A percentile compares a stretch with the other conserved stretches of the same genome.
Evolutionary conservation across 176 grass and related monocot species (phyloP).

Genomic region (Lolium perenne): DNA sequence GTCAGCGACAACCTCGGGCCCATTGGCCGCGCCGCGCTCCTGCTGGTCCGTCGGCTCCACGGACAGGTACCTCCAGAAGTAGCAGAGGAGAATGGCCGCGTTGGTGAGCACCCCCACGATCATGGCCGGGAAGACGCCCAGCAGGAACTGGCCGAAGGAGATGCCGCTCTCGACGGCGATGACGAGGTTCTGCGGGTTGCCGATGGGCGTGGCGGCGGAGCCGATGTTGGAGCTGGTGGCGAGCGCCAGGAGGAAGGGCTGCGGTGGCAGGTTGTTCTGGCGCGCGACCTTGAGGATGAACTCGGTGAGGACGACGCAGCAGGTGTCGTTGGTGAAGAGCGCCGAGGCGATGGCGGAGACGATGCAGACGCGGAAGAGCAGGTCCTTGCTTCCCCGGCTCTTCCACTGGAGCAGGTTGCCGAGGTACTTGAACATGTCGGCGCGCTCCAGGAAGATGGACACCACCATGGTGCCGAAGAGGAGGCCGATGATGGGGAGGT

Average conservation of each 20-base stretch:
- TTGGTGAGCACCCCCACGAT: conserved; percentile 65
- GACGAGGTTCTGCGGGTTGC: conserved; percentile 86
- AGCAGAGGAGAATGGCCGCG: conserved; percentile 69
- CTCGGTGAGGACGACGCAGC: conserved; percentile 86
- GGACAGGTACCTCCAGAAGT: conserved; percentile 70
- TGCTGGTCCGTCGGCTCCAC: conserved; percentile 56
- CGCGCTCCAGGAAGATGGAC: conserved; percentile 73
- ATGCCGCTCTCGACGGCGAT: conserved; percentile 76
- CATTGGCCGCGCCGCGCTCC: conserved; percentile 31
- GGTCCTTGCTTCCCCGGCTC: conserved; percentile 72
- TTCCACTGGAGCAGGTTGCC: conserved; percentile 74
- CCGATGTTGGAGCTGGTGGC: conserved; percentile 81
- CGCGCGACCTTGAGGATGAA: conserved; percentile 81
- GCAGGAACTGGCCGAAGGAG: conserved; percentile 68
- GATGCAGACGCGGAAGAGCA: conserved; percentile 72
- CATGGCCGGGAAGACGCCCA: conserved; percentile 67
- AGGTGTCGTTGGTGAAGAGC: conserved; percentile 81
- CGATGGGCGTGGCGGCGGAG: conserved; percentile 72
- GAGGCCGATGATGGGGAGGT: conserved; percentile 76
- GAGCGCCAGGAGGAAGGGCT: conserved; percentile 68
- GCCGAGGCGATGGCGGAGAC: conserved; percentile 71
- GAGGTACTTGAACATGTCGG: conserved; percentile 78
- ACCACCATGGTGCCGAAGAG: conserved; percentile 88
- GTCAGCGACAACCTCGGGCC: conserved; percentile 54
- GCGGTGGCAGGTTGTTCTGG: conserved; percentile 82